Evolutionary conservation across 1,284 basidiomycete species (phyloP), one percentile per base, ranked within the genome.

Genomic region (Entoloma clypeatum): DNA sequence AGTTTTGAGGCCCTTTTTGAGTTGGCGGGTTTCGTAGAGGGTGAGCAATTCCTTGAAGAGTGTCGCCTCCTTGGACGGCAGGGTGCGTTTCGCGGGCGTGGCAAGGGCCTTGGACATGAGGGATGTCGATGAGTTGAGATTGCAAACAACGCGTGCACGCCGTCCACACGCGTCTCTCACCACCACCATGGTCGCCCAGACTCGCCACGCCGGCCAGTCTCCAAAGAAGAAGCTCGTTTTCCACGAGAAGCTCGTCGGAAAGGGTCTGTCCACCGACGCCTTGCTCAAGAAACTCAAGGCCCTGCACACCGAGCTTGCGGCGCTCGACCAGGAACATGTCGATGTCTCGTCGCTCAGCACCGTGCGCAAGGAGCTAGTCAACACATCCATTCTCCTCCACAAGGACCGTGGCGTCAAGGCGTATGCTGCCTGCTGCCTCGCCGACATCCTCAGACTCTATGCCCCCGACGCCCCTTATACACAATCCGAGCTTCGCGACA

Each of bases 391-490:
- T 27, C 74, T 97, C 30, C 78, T 94, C 21, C 94, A 99, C 70
- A 95, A 92, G 64, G 94, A 98, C 68, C 79, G 80, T 33, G 92
- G 92, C 14, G 91, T 99, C 53, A 96, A 94, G 63, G 93, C 92
- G 0, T 90, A 89, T 53, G 81, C 88, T 4, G 93, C 92, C 0
- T 96, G 92, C 64, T 98, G 93, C 65, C 75, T 99, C 13, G 92
- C 93, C 2, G 94, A 99, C 62, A 72, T 98, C 45, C 79, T 99
- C 36, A 71, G 92, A 25, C 75, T 99, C 33, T 97, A 93, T 62
- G 96, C 96, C 1, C 96, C 96, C 2, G 92, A 98, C 59, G 95
- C 96, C 21, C 96, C 96, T 7, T 99, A 95, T 61, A 94, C 85
- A 3, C 81, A 83, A 36, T 66, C 75, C 34, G 90, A 98, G 61